Evolutionary conservation across 108 stramenopile genomes (phyloP), one percentile per base, ranked within the genome.

Genomic region (Aureococcus anophagefferens): DNA sequence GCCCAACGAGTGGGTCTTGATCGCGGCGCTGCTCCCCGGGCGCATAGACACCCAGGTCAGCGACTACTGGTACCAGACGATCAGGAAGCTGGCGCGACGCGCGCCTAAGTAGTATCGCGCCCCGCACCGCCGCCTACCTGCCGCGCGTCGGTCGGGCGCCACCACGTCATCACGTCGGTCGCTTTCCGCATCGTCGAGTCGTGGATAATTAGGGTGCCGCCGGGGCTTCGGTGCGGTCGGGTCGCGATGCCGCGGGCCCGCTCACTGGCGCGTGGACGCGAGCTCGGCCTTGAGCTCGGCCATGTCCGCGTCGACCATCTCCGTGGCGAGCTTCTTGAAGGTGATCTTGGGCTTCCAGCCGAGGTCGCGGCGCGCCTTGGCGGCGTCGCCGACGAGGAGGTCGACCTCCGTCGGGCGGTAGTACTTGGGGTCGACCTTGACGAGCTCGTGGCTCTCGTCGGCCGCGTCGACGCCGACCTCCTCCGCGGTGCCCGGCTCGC

Each of bases 341-440:
- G 83, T 74, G 37, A 90, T 88, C 66, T 77, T 82, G 30, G 93
- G 87, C 62, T 76, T 76, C 95, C 96, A 98, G 35, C 97, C 96
- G 36, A 98, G 76, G 65, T 87, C 84, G n/a, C 69, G 74, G 81
- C 92, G 90, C 15, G 97, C 97, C 84, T 98, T 98, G 74, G 85
- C 83, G 40, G 95, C 90, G 79, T 96, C 90, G 45, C 97, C 98
- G 64, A 98, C 83, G 51, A 98, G 86, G 30, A 98, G 84, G 18
- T 98, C 98, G 17, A 98, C 98, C 79, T 98, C 98, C 25, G 98
- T 98, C 35, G 98, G 98, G 66, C 98, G 95, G 91, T 95, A 98
- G 83, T 98, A 98, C 70, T 83, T 80, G 65, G 93, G 93, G 75
- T 98, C 98, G 65, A 98, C 89, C 67, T 81, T 81, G 66, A 98